phyloP scores from a whole-genome alignment of 1,284 basidiomycete species.

The Leccinum colubrinum region DNA sequence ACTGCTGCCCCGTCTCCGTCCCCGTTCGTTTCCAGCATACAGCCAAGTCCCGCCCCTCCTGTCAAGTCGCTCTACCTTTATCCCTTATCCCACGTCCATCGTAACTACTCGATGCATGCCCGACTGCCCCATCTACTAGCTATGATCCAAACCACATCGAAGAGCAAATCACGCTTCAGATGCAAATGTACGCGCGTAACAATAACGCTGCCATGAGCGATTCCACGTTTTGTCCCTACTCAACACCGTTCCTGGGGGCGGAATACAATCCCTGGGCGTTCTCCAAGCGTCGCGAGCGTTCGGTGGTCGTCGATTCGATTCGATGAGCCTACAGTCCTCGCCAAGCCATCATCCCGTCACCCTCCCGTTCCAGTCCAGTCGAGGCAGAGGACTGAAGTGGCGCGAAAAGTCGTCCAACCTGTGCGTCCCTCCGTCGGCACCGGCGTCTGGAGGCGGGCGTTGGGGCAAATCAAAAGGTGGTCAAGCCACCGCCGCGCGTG shows the following conservation, averaged over 20 bases:
- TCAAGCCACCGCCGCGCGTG: slow-evolving; percentile 66
- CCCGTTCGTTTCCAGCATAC: slow-evolving; percentile 49
- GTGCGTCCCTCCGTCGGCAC: slow-evolving; percentile 28
- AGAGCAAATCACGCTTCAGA: slow-evolving; percentile 67
- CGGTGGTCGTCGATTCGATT: slow-evolving; percentile 34
- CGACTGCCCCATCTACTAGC: slow-evolving; percentile 43
- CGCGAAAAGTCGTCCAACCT: slow-evolving; percentile 37
- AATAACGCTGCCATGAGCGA: slow-evolving; percentile 62
- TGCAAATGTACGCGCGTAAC: slow-evolving; percentile 75
- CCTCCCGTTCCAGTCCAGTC: slow-evolving; percentile 45
- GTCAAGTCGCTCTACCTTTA: slow-evolving; percentile 73
- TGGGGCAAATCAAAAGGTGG: slow-evolving; percentile 27
- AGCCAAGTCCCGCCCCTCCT: slow-evolving; percentile 47
- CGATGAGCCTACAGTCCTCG: slow-evolving; percentile 66
- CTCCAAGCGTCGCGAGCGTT: slow-evolving; percentile 52
- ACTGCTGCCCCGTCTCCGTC: slow-evolving; percentile 70
- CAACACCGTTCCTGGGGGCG: slow-evolving; percentile 62
- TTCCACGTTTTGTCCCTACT: slow-evolving; percentile 68
- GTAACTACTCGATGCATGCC: slow-evolving; percentile 41
- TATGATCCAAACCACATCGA: slow-evolving; percentile 58
- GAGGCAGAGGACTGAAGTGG: slow-evolving; percentile 36
- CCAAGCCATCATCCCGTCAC: slow-evolving; percentile 71
- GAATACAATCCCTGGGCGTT: slow-evolving; percentile 66
- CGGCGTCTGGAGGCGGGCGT: slow-evolving; percentile 7
- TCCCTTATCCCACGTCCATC: slow-evolving; percentile 69